Conservation (phyloP, 768 basidiomycete species). For the Tubosaeta brunneosetosa region DNA sequence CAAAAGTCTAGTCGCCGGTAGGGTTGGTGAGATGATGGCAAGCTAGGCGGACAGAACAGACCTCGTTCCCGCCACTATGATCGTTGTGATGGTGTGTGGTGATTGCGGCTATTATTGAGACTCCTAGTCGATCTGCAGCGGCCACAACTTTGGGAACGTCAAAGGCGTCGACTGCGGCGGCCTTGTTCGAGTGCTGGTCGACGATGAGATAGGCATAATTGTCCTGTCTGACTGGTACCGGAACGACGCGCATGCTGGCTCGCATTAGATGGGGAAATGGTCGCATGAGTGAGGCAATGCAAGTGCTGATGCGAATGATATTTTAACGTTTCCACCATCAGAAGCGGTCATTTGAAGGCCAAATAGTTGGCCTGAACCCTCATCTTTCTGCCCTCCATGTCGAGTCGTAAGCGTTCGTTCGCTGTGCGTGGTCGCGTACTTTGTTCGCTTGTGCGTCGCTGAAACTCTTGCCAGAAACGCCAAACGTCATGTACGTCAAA, state of each 20-base stretch:
- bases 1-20: conserved; percentile 24
- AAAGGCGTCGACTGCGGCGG: conserved; percentile 78
- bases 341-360: not conserved
- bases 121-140: conserved; percentile 56
- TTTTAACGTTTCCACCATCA: conserved; percentile 3
- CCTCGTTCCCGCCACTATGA: conserved; percentile 85
- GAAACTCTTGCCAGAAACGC: conserved; percentile 8
- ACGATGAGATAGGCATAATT: conserved; percentile 85
- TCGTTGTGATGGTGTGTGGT: conserved; percentile 94
- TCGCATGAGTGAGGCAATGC: conserved; percentile 21
- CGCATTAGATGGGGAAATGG: conserved; percentile 9
- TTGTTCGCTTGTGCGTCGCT: not conserved
- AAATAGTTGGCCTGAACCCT: not conserved
- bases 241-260: conserved; percentile 62
- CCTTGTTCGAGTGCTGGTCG: conserved; percentile 60
- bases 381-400: not conserved
- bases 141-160: conserved; percentile 66
- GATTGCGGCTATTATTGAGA: conserved; percentile 65
- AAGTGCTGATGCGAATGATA: conserved; percentile 8
- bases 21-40: conserved; percentile 9
- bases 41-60: conserved; percentile 27
- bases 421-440: conserved; percentile 3
- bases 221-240: conserved; percentile 74
- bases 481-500: not conserved
- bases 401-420: not conserved